Percentiles rank a stretch among this genome's conserved stretches.
Conservation (phyloP, 176 grass and related monocot genomes). For the Bromus sterilis region DNA sequence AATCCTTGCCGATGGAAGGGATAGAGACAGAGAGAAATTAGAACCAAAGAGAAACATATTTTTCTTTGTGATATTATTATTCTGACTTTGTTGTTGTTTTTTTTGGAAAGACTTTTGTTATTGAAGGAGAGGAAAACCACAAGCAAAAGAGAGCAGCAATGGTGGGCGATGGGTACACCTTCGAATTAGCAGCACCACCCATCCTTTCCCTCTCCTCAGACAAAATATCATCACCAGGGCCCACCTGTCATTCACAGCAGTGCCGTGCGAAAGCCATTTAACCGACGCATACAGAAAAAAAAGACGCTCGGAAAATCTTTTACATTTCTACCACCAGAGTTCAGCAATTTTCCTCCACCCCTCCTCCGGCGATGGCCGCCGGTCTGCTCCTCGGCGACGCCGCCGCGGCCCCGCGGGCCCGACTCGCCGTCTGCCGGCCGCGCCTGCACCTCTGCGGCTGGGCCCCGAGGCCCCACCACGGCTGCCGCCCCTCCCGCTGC, state of each 20-base stretch:
- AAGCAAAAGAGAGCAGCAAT: too few relatives aligned
- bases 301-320: not conserved
- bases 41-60: too few relatives aligned
- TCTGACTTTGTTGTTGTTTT: too few relatives aligned
- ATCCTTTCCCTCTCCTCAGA: not conserved
- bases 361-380: slow-evolving; percentile 42
- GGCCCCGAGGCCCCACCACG: slow-evolving; percentile 5
- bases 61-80: too few relatives aligned
- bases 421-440: not conserved
- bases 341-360: not conserved
- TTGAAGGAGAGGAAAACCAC: too few relatives aligned
- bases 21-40: too few relatives aligned
- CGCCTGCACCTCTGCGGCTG: slow-evolving; percentile 18
- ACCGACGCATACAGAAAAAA: not conserved
- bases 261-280: not conserved
- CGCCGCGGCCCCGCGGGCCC: slow-evolving; percentile 21
- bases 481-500: not conserved
- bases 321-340: too few relatives aligned
- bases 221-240: not conserved
- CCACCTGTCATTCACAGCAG: not conserved
- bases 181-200: not conserved
- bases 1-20: too few relatives aligned
- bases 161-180: not conserved
- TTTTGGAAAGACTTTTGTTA: too few relatives aligned
- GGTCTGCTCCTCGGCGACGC: slow-evolving; percentile 54